Evolutionary conservation across 2,329 filamentous ascomycete genomes (phyloP), one percentile per base, ranked within the genome.

Genomic region (Westerdykella sp.): DNA sequence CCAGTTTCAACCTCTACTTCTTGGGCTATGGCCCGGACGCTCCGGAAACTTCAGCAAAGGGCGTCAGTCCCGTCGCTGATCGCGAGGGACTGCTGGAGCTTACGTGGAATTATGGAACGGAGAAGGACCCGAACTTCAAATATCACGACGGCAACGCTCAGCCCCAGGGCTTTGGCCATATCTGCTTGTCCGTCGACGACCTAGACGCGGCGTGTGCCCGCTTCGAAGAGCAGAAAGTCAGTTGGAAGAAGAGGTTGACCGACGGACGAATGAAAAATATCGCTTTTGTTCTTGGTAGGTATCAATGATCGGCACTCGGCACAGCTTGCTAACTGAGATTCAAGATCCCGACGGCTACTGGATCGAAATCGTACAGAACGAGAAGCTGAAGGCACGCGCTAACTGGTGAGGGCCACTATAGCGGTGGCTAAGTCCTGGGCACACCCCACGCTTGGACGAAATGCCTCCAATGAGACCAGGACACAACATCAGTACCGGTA

Each of bases 221-320:
- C 12, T 90, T 97, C 55, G 93, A 97, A 65, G 79, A 81, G 43
- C 73, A 87, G 61, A 79, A 84, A 5, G 85, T 91, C 43, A 83
- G 78, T 68, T 98, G 89, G 87, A 95, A 95, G 81, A 97, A 97
- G 81, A 78, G 87, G 52, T 76, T 97, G 48, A 95, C 87, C 2
- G 91, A 97, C 50, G 91, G 91, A 2, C 67, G 73, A 38, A 95
- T 96, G 90, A 91, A 87, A 76, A 87, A 93, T 52, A 83, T 97
- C 42, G 93, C 93, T 0, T 97, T 97, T 63, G 71, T 97, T 37
- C 73, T 95, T 38, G 91, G 69, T 71, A 55, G 28, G 63, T 56
- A 25, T 39, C 16, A 15, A 35, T 2, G 5, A 11, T 15, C n/a
- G 12, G 16, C 21, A 10, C 2, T 23, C 18, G 38, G 23, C 22